Base-by-base conservation (phyloP, 768 basidiomycete genomes). In the Cyclocybe cylindracea region DNA sequence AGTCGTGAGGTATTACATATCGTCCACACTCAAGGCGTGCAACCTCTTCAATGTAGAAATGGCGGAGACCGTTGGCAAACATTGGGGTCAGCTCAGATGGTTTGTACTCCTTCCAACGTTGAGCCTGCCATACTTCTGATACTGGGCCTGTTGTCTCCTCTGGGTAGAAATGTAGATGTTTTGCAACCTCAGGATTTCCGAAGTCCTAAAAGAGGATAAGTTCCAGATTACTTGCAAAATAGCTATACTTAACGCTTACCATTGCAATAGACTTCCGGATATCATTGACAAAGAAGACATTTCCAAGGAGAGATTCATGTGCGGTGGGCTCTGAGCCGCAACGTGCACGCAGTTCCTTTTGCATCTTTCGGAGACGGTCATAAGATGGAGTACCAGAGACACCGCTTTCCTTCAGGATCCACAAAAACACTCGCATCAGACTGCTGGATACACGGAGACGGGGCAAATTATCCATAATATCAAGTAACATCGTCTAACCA, bases 391-490 rank as follows among this genome's bases (percentile, higher is more conserved):
- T 62, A 48, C 61, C 50, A 1, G 33, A 41, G 2, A 53, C 60
- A 13, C 61, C 59, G n/a, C 39, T 42, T 29, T 55, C 45, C 10
- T 58, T 34, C 48, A 64, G 41, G 3, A 56, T 39, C 56, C 59
- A 65, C 8, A 67, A 32, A 34, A 67, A 48, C 33, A 64, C 34
- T 24, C 50, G 43, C 4, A 65, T n/a, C 16, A 58, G 59, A 8
- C 35, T 54, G 6, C 42, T 19, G 0, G 66, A 64, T 13, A 67
- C 40, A 1, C 64, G 64, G 5, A 64, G 53, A 0, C 61, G 57
- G 0, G 62, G 62, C 1, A 67, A 44, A 39, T 64, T 67, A 50
- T 65, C 59, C 0, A 64, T 18, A 7, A 59, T 57, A 33, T 64
- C 59, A 7, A 63, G 46, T 29, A 58, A 1, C 44, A 51, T 45